phyloP scores from a whole-genome alignment of 2,329 filamentous ascomycete species.

The Colletotrichum sp. region DNA sequence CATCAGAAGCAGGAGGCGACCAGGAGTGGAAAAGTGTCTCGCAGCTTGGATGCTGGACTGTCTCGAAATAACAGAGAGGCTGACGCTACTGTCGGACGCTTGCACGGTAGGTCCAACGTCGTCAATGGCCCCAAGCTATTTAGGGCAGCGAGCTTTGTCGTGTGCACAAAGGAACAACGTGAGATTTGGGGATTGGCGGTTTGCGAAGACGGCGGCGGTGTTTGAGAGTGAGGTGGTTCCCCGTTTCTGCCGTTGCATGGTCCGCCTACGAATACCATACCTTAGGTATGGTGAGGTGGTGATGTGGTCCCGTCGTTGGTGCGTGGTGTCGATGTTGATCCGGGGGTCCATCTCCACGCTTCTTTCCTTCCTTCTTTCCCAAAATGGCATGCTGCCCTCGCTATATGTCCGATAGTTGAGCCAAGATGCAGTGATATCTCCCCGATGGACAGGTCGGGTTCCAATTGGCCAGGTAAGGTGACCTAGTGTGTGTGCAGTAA shows the following conservation, averaged over 20 bases:
- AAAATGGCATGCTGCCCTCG: not conserved
- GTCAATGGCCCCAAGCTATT: not conserved
- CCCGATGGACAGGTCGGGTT: not conserved
- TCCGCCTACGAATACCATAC: not conserved
- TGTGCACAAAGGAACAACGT: not conserved
- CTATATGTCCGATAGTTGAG: not conserved
- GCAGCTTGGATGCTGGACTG: not conserved
- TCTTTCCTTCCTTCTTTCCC: not conserved
- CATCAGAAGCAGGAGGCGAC: not conserved
- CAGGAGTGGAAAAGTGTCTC: not conserved
- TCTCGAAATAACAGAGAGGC: slow-evolving; percentile 17
- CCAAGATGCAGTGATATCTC: not conserved
- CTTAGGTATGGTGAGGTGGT: not conserved
- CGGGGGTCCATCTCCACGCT: not conserved
- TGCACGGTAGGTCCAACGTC: slow-evolving; percentile 18
- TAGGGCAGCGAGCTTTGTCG: not conserved
- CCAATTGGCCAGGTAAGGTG: not conserved
- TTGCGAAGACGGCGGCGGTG: not conserved
- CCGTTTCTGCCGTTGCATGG: not conserved
- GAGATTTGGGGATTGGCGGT: not conserved
- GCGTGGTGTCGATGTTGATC: not conserved
- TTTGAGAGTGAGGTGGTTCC: not conserved
- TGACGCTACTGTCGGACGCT: slow-evolving; percentile 19
- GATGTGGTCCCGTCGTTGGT: not conserved
- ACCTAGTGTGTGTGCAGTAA: not conserved